phyloP scores from a whole-genome alignment of 2,329 filamentous ascomycete genomes.

The Cryphonectria naterciae region DNA sequence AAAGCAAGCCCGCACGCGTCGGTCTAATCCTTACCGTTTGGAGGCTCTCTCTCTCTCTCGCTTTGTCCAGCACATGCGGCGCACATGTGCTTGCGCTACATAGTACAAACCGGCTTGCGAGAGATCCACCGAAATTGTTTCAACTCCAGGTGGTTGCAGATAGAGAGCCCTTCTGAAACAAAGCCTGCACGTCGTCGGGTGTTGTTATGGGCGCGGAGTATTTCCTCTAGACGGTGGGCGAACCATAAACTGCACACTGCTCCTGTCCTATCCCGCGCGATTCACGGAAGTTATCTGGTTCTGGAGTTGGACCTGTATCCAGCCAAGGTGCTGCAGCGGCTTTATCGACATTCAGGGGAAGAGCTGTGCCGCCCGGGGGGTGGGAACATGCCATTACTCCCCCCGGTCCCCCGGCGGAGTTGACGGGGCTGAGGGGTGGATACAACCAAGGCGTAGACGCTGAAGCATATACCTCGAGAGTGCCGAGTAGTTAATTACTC shows the following conservation, averaged over 20 bases:
- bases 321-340: neutral
- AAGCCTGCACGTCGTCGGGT: neutral
- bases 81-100: neutral
- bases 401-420: neutral
- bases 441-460: neutral
- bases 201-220: neutral
- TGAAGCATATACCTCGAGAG: neutral
- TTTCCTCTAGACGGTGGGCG: slow-evolving; percentile 1
- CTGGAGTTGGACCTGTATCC: neutral
- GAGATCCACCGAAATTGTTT: neutral
- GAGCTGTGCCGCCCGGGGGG: neutral
- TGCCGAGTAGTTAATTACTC: neutral
- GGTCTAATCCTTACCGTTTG: no score
- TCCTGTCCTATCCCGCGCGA: neutral
- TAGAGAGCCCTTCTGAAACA: slow-evolving; percentile 4
- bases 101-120: neutral
- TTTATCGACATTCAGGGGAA: slow-evolving; percentile 1
- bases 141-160: neutral
- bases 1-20: neutral
- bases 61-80: neutral
- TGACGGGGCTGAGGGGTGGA: neutral
- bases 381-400: neutral
- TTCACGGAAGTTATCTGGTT: neutral
- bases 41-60: neutral
- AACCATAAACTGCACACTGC: neutral